Percentiles rank a stretch among this genome's conserved stretches.
These are phyloP conservation scores for Aspergillus phoenicis DNA, from an alignment of 2,329 filamentous ascomycete species.

Conservation along the genomic window DNA sequence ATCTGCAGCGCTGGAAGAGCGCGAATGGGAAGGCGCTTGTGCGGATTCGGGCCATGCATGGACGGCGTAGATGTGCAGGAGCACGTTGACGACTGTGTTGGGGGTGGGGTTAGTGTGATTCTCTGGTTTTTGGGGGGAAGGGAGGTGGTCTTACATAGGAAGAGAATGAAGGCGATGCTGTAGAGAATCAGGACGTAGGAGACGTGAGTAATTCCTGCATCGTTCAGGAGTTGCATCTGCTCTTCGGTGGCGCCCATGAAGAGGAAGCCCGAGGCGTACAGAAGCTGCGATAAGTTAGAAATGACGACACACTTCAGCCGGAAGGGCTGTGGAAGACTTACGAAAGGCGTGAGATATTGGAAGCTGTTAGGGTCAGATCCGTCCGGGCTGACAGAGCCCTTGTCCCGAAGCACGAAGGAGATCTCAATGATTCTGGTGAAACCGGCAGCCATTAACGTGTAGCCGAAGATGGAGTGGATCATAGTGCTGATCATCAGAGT, in stretches of 20 bases:
- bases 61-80: constrained; percentile 80
- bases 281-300: constrained; percentile 60
- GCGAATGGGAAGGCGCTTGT: constrained; percentile 17
- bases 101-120: constrained; percentile 14
- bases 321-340: constrained; percentile 50
- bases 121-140: not conserved
- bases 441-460: constrained; percentile 90
- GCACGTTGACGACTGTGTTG: constrained; percentile 71
- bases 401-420: constrained; percentile 79
- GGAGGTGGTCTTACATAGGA: constrained; percentile 66
- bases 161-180: constrained; percentile 85
- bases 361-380: constrained; percentile 72
- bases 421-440: constrained; percentile 86
- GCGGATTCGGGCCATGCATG: constrained; percentile 51
- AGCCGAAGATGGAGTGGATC: constrained; percentile 88
- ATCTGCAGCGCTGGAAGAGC: constrained; percentile 14
- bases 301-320: constrained; percentile 13
- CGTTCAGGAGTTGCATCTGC: constrained; percentile 78
- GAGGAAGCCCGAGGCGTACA: constrained; percentile 89
- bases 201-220: constrained; percentile 79
- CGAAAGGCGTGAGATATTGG: constrained; percentile 70
- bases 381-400: constrained; percentile 64
- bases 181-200: constrained; percentile 91
- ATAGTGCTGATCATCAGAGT: constrained; percentile 79
- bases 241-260: constrained; percentile 98